A percentile compares a stretch with the other conserved stretches of the same genome.
phyloP scores from a whole-genome alignment of 805 yeast genomes.

The Sugiyamaella valdiviana region DNA sequence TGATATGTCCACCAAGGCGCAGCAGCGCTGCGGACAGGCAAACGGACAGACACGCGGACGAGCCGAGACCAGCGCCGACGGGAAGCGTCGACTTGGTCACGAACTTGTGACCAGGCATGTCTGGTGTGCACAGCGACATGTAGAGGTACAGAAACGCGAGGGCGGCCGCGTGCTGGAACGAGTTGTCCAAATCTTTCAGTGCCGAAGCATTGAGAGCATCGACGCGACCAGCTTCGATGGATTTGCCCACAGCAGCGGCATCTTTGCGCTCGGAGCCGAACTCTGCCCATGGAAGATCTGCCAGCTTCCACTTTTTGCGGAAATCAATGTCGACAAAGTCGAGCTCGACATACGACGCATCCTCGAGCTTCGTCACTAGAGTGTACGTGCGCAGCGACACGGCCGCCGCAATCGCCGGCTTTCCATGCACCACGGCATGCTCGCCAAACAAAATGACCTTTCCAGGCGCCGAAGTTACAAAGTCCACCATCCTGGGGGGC shows the following conservation, averaged over 20 bases:
- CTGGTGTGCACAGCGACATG: conserved; percentile 46
- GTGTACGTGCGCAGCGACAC: conserved; percentile 79
- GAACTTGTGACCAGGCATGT: conserved; percentile 48
- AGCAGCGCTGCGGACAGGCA: conserved; percentile 71
- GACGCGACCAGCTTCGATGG: conserved; percentile 10
- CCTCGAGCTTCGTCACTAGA: conserved; percentile 43
- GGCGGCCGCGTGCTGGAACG: conserved; percentile 70
- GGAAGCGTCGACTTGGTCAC: conserved; percentile 79
- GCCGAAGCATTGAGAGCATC: conserved; percentile 14
- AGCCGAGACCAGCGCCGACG: conserved; percentile 94
- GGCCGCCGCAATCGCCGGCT: conserved; percentile 96
- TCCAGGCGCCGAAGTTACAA: conserved; percentile 89
- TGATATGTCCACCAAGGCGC: conserved; percentile 7
- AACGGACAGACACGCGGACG: conserved; percentile 86
- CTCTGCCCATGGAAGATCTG: conserved; percentile 44
- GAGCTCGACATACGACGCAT: conserved; percentile 44
- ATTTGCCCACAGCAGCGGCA: not conserved
- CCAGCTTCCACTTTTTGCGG: conserved; percentile 53
- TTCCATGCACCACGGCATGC: conserved; percentile 89
- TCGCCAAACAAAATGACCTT: conserved; percentile 95
- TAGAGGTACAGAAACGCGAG: conserved; percentile 77
- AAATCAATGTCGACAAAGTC: conserved; percentile 82
- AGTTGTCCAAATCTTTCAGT: conserved; percentile 38
- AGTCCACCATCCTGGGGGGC: conserved; percentile 27
- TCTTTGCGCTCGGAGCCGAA: not conserved